phyloP scores from a whole-genome alignment of 192 early-diverging fungal genomes.

The Linnemannia hyalina region DNA sequence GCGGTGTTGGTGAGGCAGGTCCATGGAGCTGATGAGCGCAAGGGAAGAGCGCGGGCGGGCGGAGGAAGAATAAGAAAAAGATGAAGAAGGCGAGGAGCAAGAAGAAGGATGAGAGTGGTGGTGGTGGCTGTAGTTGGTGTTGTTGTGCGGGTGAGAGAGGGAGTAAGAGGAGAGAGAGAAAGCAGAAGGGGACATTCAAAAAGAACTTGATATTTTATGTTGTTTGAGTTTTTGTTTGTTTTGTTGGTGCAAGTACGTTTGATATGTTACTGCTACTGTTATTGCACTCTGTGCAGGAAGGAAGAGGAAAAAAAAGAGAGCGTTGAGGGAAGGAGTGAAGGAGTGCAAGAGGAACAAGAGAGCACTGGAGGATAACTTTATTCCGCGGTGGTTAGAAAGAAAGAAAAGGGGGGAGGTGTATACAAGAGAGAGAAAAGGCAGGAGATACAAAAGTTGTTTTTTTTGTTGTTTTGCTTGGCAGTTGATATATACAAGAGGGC shows the following conservation, averaged over 20 bases:
- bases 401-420: background rate
- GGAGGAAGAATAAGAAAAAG: background rate
- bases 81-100: background rate
- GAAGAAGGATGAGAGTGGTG: background rate
- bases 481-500: background rate
- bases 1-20: constrained; percentile 46
- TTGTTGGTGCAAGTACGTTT: background rate
- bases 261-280: background rate
- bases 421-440: constrained; percentile 4
- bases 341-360: background rate
- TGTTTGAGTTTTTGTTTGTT: background rate
- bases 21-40: constrained; percentile 32
- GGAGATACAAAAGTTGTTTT: background rate
- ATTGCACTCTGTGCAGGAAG: background rate
- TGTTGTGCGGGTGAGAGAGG: background rate
- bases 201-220: background rate
- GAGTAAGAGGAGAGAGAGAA: constrained; percentile 13
- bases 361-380: background rate
- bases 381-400: background rate
- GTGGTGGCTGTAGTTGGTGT: background rate
- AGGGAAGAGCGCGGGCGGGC: constrained; percentile 3
- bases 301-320: constrained; percentile 16
- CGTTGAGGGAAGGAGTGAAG: background rate
- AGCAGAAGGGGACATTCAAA: constrained; percentile 3
- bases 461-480: background rate